Base-by-base conservation (phyloP, 2,329 filamentous ascomycete genomes). In the Ramularia endophylla region DNA sequence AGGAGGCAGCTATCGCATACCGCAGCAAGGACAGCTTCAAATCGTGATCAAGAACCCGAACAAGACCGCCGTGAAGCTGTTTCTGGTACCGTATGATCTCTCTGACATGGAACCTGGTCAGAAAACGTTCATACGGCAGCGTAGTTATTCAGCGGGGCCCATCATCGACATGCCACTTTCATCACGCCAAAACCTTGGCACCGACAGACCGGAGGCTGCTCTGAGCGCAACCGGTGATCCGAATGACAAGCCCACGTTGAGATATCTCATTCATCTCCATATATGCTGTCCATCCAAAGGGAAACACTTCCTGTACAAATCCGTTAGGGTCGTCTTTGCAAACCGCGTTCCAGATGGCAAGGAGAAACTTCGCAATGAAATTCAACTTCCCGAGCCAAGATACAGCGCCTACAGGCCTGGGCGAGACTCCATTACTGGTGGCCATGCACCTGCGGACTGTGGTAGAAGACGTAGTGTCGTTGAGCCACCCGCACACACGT, bases 11-110 rank as follows among this genome's bases (percentile, higher is more conserved):
- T 98, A 97, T 62, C 83, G 92, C 31, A 95, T 98, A 39, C 92
- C 92, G 0, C 83, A 92, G 58, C 85, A 89, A 62, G 92, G 92
- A 0, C 92, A 97, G 64, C 72, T 98, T 11, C 92, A 98, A 57
- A 94, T 98, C 50, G 83, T 98, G 47, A 87, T 98, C 62, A 97
- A 97, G 63, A 98, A 97, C 56, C 90, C 89, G 12, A 95, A 97
- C 68, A 97, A 97, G 61, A 97, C 92, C 3, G 92, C 92, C 1
- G 90, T 97, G 40, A 97, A 98, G 63, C 72, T 98, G 0, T 97
- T 97, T 54, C 73, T 97, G 17, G 80, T 98, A 2, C 92, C 90
- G 0, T 98, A 97, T 55, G 88, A 97, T 60, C 71, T 98, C 1
- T 75, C 80, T 1, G 90, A 87, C 38, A 98, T 98, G 90, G 84